Percentiles rank a stretch among this genome's conserved stretches.
Conservation (phyloP, 306 rosid genomes). For the Sechiopsis laciniata region DNA sequence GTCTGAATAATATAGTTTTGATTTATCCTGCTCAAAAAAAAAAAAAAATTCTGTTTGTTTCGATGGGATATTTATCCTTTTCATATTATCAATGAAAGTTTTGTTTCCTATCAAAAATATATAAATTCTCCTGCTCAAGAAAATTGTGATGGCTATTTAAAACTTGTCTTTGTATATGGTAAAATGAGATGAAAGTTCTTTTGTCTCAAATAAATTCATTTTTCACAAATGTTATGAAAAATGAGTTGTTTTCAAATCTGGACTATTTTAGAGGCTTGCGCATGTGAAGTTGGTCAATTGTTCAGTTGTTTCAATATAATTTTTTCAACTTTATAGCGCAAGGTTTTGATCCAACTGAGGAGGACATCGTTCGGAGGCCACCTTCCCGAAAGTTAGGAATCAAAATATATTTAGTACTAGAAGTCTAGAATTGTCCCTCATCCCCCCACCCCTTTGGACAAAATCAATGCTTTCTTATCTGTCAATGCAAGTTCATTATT, state of each 20-base stretch:
- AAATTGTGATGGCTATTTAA: background rate
- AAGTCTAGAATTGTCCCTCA: background rate
- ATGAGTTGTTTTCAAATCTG: background rate
- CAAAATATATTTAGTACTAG: background rate
- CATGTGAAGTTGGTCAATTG: background rate
- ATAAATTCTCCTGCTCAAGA: no score
- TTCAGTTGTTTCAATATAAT: background rate
- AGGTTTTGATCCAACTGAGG: background rate
- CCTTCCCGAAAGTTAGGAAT: background rate
- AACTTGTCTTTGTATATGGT: background rate
- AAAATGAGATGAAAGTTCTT: background rate
- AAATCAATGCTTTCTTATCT: background rate
- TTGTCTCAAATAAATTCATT: background rate
- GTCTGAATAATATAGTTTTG: background rate
- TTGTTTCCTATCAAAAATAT: no score
- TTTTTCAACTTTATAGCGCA: background rate
- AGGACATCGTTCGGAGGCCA: background rate
- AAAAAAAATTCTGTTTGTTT: no score
- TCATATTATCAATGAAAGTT: no score
- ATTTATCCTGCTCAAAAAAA: background rate
- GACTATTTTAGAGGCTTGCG: background rate
- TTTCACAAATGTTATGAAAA: background rate
- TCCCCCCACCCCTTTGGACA: background rate
- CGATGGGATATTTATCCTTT: no score
- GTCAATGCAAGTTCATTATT: slow-evolving; percentile 1